These are phyloP conservation scores for Boechera stricta DNA, from an alignment of 345 rosid species.

Conservation along the genomic window DNA sequence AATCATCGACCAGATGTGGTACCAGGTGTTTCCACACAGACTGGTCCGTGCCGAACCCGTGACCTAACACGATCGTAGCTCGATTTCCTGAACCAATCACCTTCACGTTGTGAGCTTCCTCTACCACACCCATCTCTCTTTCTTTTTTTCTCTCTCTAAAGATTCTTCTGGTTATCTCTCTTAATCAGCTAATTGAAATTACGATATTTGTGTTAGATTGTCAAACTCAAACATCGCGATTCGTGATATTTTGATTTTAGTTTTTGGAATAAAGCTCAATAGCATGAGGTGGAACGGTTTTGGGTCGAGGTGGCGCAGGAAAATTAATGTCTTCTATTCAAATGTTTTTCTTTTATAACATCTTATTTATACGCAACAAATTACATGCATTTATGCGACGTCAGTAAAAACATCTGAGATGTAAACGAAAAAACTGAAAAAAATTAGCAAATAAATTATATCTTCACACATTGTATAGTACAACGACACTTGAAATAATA, in stretches of 20 bases:
- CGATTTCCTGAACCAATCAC: constrained; percentile 67
- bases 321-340: too few relatives aligned
- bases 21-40: constrained; percentile 92
- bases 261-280: background rate
- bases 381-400: too few relatives aligned
- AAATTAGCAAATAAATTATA: background rate
- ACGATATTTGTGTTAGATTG: background rate
- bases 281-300: background rate
- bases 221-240: background rate
- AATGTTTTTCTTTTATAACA: too few relatives aligned
- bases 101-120: constrained; percentile 85
- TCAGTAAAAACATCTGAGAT: too few relatives aligned
- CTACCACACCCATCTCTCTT: constrained; percentile 67
- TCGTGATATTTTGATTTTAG: background rate
- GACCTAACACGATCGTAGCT: constrained; percentile 65
- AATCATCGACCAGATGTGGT: constrained; percentile 74
- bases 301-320: too few relatives aligned
- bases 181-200: background rate
- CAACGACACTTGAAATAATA: constrained; percentile 20
- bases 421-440: too few relatives aligned
- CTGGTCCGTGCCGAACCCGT: constrained; percentile 94
- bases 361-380: too few relatives aligned
- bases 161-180: background rate
- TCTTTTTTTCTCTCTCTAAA: background rate
- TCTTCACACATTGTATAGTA: background rate